phyloP scores from a whole-genome alignment of 2,329 filamentous ascomycete species.

The Ophiostoma himal-ulmi region DNA sequence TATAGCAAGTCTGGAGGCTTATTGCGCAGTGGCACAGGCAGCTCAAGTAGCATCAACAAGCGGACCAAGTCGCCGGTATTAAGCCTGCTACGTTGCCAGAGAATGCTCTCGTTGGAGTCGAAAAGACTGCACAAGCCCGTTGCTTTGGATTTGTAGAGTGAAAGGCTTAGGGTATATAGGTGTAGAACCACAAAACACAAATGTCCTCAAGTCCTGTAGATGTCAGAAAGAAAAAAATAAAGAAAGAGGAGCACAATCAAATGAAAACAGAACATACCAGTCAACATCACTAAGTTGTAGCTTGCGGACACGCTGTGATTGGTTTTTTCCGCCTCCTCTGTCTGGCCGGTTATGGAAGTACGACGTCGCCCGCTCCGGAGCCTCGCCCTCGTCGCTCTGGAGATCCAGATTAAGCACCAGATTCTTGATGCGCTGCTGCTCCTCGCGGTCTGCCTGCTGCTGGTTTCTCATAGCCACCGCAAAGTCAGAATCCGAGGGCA shows the following conservation, averaged over 20 bases:
- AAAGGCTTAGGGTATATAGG: background rate
- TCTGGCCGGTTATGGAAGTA: constrained; percentile 53
- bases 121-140: background rate
- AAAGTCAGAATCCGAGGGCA: constrained; percentile 87
- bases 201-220: background rate
- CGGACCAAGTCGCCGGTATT: too few species aligned
- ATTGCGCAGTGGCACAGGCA: background rate
- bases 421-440: constrained; percentile 97
- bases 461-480: constrained; percentile 94
- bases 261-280: constrained; percentile 47
- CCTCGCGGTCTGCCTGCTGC: constrained; percentile 89
- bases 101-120: background rate
- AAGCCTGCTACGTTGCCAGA: background rate
- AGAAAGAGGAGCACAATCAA: background rate
- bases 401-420: constrained; percentile 95
- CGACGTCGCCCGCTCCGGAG: constrained; percentile 42
- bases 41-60: too few species aligned
- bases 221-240: background rate
- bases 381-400: constrained; percentile 69
- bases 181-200: background rate
- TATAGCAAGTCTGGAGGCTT: too few species aligned
- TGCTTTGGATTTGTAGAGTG: too few species aligned
- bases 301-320: constrained; percentile 78
- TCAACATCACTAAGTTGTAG: constrained; percentile 95
- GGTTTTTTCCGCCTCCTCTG: constrained; percentile 52